Evolutionary conservation across 371 early-diverging fungal genomes (phyloP), one percentile per base, ranked within the genome.

Genomic region (Umbelopsis sp.): DNA sequence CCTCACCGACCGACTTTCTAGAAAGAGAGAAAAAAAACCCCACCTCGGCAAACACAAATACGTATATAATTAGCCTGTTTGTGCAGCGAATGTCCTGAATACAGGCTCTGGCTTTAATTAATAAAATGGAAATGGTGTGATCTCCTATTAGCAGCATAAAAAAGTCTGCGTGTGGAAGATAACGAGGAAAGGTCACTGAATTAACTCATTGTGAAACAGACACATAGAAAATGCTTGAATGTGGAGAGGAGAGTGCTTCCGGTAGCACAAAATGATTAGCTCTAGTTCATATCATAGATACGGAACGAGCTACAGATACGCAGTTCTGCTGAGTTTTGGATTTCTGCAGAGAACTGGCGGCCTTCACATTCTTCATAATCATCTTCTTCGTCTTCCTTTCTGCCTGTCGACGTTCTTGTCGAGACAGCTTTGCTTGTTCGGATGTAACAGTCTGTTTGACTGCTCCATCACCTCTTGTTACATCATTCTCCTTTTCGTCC

Each of bases 381-480:
- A 35, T 35, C 35, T 57, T 57, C 57, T 57, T 57, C 35, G 12
- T 57, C 57, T 35, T 57, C 16, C 57, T 57, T n/a, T 57, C 57
- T 18, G 18, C 35, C 29, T 57, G 29, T 24, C 57, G 57, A 29
- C 57, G 57, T 37, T 57, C 57, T 18, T 57, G 57, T 9, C 57
- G 57, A 57, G 57, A 57, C 6, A 57, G 11, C 35, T 57, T 57
- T 18, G 10, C 10, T 41, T 41, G 41, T 1, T 29, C 57, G 11
- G 57, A 29, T 29, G 14, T 18, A 12, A 37, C 29, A 35, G 16
- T 6, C 4, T 35, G 10, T 29, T 57, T 10, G 29, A 57, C 37
- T 41, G 41, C 41, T 10, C 41, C 41, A 10, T 41, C 41, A 12
- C 12, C 41, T 41, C 41, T 41, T 41, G 41, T 12, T 16, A 18